Evolutionary conservation across 1,284 basidiomycete species (phyloP).

Genomic region (Austroboletus niveus): DNA sequence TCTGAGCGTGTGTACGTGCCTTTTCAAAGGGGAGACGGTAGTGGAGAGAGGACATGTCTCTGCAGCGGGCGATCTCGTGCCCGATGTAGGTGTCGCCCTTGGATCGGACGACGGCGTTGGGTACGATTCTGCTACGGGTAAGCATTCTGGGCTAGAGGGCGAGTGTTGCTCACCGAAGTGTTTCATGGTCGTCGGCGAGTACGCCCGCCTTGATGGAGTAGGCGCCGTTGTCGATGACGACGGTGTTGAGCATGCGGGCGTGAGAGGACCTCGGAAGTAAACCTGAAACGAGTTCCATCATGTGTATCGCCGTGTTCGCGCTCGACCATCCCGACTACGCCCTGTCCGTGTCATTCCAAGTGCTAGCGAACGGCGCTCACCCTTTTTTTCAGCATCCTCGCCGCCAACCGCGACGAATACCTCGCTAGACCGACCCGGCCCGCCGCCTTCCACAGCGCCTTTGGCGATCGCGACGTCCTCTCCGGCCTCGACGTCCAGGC

Average conservation of each 20-base stretch:
- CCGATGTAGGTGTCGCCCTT: slow-evolving; percentile 83
- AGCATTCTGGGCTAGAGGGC: neutral
- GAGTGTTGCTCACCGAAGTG: slow-evolving; percentile 15
- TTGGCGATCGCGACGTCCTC: slow-evolving; percentile 48
- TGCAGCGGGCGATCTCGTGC: slow-evolving; percentile 74
- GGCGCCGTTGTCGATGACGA: slow-evolving; percentile 86
- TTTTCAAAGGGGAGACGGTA: slow-evolving; percentile 86
- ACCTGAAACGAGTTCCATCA: neutral
- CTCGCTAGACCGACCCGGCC: slow-evolving; percentile 62
- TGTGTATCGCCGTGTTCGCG: slow-evolving; percentile 79
- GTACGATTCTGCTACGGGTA: slow-evolving; percentile 52
- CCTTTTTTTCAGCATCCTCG: slow-evolving; percentile 54
- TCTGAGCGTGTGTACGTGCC: slow-evolving; percentile 41
- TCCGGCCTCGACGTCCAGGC: slow-evolving; percentile 71
- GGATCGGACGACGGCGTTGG: slow-evolving; percentile 79
- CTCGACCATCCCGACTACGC: slow-evolving; percentile 73
- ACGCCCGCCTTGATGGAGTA: slow-evolving; percentile 77
- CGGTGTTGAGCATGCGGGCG: slow-evolving; percentile 28
- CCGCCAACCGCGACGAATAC: slow-evolving; percentile 74
- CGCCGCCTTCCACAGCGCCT: slow-evolving; percentile 65
- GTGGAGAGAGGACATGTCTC: slow-evolving; percentile 74
- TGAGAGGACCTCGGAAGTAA: slow-evolving; percentile 10
- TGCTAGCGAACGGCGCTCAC: neutral
- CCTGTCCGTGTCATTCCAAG: slow-evolving; percentile 51
- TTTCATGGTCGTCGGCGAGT: slow-evolving; percentile 31